Percentiles rank a stretch among this genome's conserved stretches.
These are phyloP conservation scores for Carex myosuroides DNA, from an alignment of 176 grass and related monocot species.

Conservation along the genomic window DNA sequence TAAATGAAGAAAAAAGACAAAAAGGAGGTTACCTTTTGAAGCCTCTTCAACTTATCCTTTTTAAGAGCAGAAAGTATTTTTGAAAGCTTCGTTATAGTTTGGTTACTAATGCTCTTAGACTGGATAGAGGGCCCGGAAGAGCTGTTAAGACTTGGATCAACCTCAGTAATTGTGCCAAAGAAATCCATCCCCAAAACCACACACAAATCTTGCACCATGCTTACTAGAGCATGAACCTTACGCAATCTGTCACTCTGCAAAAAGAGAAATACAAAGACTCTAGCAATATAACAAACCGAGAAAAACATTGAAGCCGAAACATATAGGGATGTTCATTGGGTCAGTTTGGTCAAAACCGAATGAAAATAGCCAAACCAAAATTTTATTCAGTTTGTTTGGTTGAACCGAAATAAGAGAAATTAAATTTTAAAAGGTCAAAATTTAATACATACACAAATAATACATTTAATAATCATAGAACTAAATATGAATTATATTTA, in stretches of 20 bases:
- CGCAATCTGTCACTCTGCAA: constrained; percentile 71
- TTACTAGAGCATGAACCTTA: constrained; percentile 79
- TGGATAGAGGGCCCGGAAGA: constrained; percentile 37
- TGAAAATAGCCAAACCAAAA: no score
- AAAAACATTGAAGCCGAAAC: not conserved
- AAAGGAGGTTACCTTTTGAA: constrained; percentile 55
- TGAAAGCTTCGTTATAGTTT: constrained; percentile 66
- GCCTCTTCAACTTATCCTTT: constrained; percentile 67
- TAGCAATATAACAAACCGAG: not conserved
- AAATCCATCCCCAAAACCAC: constrained; percentile 80
- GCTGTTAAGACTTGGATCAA: constrained; percentile 80
- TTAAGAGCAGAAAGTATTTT: constrained; percentile 57
- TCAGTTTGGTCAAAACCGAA: no score
- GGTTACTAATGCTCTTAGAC: constrained; percentile 88
- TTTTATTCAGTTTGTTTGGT: no score
- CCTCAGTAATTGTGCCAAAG: constrained; percentile 61
- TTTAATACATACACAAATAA: no score
- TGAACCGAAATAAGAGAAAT: no score
- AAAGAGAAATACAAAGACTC: not conserved
- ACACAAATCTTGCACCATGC: constrained; percentile 81
- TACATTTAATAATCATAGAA: no score
- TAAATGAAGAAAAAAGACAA: constrained; percentile 14
- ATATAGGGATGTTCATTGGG: not conserved
- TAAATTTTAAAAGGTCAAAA: no score
- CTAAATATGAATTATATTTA: no score